Percentiles rank a stretch among this genome's conserved stretches.
These are phyloP conservation scores for Eucalyptus viminalis DNA, from an alignment of 345 rosid species.

Conservation along the genomic window DNA sequence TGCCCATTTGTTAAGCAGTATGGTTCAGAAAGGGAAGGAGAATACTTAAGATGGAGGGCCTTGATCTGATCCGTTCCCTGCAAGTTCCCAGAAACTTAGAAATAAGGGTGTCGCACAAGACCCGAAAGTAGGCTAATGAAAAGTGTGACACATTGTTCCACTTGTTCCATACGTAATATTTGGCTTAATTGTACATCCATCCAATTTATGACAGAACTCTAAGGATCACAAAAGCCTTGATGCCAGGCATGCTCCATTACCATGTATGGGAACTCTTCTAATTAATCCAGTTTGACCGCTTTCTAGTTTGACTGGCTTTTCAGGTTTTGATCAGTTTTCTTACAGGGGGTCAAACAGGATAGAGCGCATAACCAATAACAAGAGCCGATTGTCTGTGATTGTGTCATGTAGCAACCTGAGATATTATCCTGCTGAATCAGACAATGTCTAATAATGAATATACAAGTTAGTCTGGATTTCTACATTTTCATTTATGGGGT, in stretches of 20 bases:
- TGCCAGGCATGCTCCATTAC: neutral
- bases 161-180: neutral
- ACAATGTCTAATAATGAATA: neutral
- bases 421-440: neutral
- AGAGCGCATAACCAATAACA: neutral
- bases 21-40: neutral
- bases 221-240: neutral
- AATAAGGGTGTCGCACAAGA: neutral
- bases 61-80: neutral
- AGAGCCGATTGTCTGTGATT: neutral
- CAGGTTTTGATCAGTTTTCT: neutral
- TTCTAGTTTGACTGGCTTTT: neutral
- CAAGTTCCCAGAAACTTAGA: neutral
- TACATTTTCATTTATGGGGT: neutral
- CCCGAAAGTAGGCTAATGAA: neutral
- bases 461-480: neutral
- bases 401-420: neutral
- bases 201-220: neutral
- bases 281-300: neutral
- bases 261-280: neutral
- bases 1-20: neutral
- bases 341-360: neutral
- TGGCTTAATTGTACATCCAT: neutral
- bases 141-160: neutral
- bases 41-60: neutral